Conservation (phyloP, 345 rosid genomes). For the Gossypium anomalum region DNA sequence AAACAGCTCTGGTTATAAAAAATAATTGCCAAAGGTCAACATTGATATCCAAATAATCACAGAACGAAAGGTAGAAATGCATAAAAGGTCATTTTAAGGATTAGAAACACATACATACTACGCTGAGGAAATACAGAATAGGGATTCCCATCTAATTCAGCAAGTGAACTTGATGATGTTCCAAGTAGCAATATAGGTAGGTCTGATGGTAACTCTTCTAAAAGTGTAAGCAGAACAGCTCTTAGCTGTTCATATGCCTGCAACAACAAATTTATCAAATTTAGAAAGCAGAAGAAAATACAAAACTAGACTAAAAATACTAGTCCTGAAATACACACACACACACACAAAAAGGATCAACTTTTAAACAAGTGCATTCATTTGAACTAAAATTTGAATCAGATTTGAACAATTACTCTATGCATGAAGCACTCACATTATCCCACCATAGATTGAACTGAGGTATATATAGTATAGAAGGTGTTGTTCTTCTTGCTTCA, state of each 20-base stretch:
- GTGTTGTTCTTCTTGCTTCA: slow-evolving; percentile 96
- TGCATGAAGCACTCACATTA: slow-evolving; percentile 50
- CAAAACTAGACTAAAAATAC: slow-evolving; percentile 18
- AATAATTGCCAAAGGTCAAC: background rate
- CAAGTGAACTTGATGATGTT: slow-evolving; percentile 46
- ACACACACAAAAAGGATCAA: background rate
- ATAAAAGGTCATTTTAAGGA: slow-evolving; percentile 5
- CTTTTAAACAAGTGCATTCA: background rate
- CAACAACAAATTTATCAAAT: slow-evolving; percentile 28
- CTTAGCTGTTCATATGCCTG: slow-evolving; percentile 95
- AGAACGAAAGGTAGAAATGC: background rate
- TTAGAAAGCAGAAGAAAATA: slow-evolving; percentile 16
- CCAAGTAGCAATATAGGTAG: slow-evolving; percentile 81
- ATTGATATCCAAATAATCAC: background rate
- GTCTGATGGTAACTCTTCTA: slow-evolving; percentile 91
- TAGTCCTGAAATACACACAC: background rate
- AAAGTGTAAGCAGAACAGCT: slow-evolving; percentile 80
- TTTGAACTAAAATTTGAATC: background rate
- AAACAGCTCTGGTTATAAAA: background rate
- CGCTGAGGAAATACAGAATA: slow-evolving; percentile 59
- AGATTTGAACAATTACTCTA: background rate
- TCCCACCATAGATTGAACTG: slow-evolving; percentile 99
- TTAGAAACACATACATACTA: slow-evolving; percentile 56
- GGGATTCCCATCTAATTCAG: slow-evolving; percentile 48
- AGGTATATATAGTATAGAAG: slow-evolving; percentile 84